Evolutionary conservation across 257 asterid genomes (phyloP), one percentile per base, ranked within the genome.

Genomic region (Solanum bulbocastanum): DNA sequence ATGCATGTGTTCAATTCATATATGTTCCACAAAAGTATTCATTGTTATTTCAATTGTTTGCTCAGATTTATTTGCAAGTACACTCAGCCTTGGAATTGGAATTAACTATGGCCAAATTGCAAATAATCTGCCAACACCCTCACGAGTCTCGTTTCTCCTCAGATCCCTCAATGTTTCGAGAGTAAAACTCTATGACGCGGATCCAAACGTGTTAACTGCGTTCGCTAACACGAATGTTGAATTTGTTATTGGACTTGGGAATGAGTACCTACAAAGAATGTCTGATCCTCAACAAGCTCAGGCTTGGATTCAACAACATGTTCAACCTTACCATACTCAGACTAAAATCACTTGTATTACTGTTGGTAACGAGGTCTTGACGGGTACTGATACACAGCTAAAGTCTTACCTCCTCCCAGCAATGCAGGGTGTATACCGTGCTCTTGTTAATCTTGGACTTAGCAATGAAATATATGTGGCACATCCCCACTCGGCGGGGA

Each of bases 71-170:
- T 73, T 87, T 22, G 66, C 32, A 5, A 25, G 87, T 18, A 84
- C 42, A 23, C 87, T 84, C 39, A 84, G 95, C 88, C 27, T 85
- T 1, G 97, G 96, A 89, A 85, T 94, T 39, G 99, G 99, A 40
- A 95, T 96, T 66, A 96, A 96, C 91, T 96, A 96, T 87, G 99
- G 99, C 74, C 98, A 95, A 88, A 93, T 97, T 37, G 98, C 98
- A 16, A 92, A 95, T 91, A 93, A 97, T 87, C 94, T 97, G 39
- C 99, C 98, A 15, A 3, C 96, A 10, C 96, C 98, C 5, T 82
- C 97, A n/a, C 94, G 92, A 2, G 99, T 96, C 3, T 92, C 93
- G 4, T 25, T 4, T 62, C 98, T 95, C 83, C 95, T 96, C 37
- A 32, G 42, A 68, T 95, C 98, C 60, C 91, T 96, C 88, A 93